Evolutionary conservation across 805 yeast species (phyloP), one percentile per base, ranked within the genome.

Genomic region (Saccharomycopsis selenospora): DNA sequence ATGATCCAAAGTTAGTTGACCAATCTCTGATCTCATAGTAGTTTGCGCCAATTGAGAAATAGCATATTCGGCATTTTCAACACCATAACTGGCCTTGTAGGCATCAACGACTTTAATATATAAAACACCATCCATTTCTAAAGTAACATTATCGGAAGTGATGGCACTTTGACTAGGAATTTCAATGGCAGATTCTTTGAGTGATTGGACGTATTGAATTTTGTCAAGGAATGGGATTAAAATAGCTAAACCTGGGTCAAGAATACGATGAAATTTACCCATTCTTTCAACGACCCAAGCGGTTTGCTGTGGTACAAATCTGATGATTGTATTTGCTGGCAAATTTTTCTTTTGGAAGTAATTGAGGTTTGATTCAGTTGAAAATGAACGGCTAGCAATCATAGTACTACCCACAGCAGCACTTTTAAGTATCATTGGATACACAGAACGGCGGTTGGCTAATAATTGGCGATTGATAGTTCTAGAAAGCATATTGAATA

Each of bases 241-340:
- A 25, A 86, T 62, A 1, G 93, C 88, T 30, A 85, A 67, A 11
- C 95, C 95, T 0, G 95, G 95, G 36, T 78, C 73, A 51, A 87
- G 70, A 20, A 79, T 75, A 45, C 78, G 66, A 61, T 80, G 74
- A 69, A 85, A 86, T 61, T 82, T 83, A 27, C 95, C 95, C 95
- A 86, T 86, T 54, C 95, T 71, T 64, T 86, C 95, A 17, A 86
- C 95, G 17, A 86, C 78, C 89, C 93, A 86, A 2, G 95, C 95
- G 18, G 86, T 82, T 64, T 86, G 95, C 62, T 87, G 95, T 1
- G 95, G 95, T 13, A 86, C 95, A 62, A 86, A 86, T 57, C 85
- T 70, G 36, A 85, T 64, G 3, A 84, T 64, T 2, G 93, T 85
- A 64, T 85, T 85, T 14, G 87, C 68, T n/a, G 95, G 95, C 46